Conservation (phyloP, 345 rosid species). For the Alliaria petiolata region DNA sequence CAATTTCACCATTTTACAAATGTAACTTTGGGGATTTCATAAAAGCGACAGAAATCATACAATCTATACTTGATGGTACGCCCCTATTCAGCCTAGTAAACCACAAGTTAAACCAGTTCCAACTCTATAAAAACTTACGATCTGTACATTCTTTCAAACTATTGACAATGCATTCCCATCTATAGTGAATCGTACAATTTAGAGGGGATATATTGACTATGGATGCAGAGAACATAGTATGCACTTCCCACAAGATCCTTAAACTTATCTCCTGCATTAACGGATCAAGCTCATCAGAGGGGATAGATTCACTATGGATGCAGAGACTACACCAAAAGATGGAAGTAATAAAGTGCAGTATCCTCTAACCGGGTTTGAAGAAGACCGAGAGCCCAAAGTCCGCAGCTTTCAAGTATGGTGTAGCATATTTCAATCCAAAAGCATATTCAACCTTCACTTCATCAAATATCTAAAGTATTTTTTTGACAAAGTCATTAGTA, state of each 20-base stretch:
- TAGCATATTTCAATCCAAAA: neutral
- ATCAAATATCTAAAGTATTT: neutral
- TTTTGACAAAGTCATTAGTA: neutral
- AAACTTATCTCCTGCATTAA: no score
- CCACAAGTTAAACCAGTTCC: neutral
- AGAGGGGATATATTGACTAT: no score
- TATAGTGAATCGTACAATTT: neutral
- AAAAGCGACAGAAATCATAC: neutral
- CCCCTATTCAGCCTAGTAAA: neutral
- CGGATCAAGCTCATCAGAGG: no score
- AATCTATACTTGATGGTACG: neutral
- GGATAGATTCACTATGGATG: no score
- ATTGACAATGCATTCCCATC: neutral
- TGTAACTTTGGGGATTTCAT: neutral
- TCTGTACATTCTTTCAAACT: neutral
- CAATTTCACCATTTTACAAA: neutral
- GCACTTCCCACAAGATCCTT: no score
- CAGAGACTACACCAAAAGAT: no score
- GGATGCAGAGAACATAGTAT: no score
- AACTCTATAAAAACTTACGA: neutral
- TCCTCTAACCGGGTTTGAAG: no score
- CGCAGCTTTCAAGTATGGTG: no score
- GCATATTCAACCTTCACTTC: neutral
- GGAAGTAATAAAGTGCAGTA: no score
- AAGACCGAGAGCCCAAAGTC: no score